phyloP scores from a whole-genome alignment of 768 basidiomycete genomes.

The Boletus rufocinnamomeus region DNA sequence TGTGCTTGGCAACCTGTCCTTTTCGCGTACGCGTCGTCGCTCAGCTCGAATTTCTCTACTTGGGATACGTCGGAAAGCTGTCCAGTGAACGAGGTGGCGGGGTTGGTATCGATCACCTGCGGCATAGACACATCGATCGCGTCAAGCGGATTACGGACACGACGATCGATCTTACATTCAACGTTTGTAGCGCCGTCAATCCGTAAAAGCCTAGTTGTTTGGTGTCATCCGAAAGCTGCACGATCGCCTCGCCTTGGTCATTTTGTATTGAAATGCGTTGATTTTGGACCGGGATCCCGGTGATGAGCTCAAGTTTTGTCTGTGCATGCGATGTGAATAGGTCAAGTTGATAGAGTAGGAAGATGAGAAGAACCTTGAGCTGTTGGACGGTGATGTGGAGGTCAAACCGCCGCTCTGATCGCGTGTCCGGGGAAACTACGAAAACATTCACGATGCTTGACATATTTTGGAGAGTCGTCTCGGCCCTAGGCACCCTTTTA shows the following conservation, averaged over 20 bases:
- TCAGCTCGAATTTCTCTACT: constrained; percentile 93
- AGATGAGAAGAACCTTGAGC: constrained; percentile 65
- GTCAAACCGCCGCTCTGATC: constrained; percentile 85
- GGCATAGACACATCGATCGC: constrained; percentile 45
- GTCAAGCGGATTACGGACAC: not conserved
- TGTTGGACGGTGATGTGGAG: constrained; percentile 70
- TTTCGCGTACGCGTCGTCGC: constrained; percentile 76
- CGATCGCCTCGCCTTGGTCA: constrained; percentile 53
- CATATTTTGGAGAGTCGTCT: constrained; percentile 30
- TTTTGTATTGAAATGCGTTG: constrained; percentile 69
- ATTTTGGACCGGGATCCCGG: constrained; percentile 79
- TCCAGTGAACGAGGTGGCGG: constrained; percentile 73
- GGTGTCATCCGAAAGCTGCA: constrained; percentile 62
- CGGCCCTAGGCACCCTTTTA: not conserved
- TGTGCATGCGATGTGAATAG: constrained; percentile 30
- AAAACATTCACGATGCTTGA: constrained; percentile 63
- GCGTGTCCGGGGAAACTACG: constrained; percentile 85
- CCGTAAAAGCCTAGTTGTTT: constrained; percentile 76
- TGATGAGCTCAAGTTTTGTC: constrained; percentile 85
- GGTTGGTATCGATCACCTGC: constrained; percentile 63
- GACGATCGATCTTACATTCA: constrained; percentile 59
- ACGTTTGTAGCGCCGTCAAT: constrained; percentile 71
- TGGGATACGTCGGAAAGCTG: constrained; percentile 82
- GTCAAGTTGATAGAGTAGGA: constrained; percentile 10
- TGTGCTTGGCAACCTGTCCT: constrained; percentile 59